Percentiles rank a stretch among this genome's conserved stretches.
phyloP scores from a whole-genome alignment of 495 filamentous ascomycete genomes.

The Aspergillus ostianus region DNA sequence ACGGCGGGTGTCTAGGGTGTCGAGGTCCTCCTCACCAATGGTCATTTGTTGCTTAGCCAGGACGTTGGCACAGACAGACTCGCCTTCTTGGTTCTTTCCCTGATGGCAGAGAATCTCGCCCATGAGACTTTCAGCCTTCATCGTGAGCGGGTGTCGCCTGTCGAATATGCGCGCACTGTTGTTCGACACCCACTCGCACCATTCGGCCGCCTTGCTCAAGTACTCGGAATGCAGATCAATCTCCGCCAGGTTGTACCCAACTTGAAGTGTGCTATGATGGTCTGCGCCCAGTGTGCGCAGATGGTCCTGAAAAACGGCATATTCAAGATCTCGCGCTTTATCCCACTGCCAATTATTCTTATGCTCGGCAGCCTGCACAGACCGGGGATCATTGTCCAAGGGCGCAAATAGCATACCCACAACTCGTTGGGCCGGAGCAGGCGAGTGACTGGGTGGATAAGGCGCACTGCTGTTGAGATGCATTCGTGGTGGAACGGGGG shows the following conservation, averaged over 20 bases:
- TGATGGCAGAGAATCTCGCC: slow-evolving; percentile 30
- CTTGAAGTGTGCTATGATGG: slow-evolving; percentile 32
- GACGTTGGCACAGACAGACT: slow-evolving; percentile 37
- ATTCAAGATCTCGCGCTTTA: slow-evolving; percentile 31
- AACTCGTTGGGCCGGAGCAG: slow-evolving; percentile 14
- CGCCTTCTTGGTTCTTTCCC: slow-evolving; percentile 32
- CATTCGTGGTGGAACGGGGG: slow-evolving; percentile 32
- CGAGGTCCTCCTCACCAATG: slow-evolving; percentile 36
- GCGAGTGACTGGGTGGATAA: slow-evolving; percentile 24
- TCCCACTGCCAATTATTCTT: slow-evolving; percentile 35
- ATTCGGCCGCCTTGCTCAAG: slow-evolving; percentile 30
- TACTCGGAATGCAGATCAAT: slow-evolving; percentile 30
- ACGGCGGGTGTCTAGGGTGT: slow-evolving; percentile 35
- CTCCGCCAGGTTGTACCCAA: slow-evolving; percentile 34
- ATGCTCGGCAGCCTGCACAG: slow-evolving; percentile 27
- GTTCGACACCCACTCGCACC: slow-evolving; percentile 35
- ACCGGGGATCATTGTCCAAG: slow-evolving; percentile 32
- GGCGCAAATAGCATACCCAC: slow-evolving; percentile 24
- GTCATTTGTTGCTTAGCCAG: slow-evolving; percentile 40
- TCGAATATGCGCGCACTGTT: slow-evolving; percentile 34
- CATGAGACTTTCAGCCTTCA: slow-evolving; percentile 36
- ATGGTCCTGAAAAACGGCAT: slow-evolving; percentile 40
- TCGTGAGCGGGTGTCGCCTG: slow-evolving; percentile 29
- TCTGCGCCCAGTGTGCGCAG: slow-evolving; percentile 32
- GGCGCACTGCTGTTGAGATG: slow-evolving; percentile 34